Conservation (phyloP, 2,329 filamentous ascomycete genomes). For the Sporothrix globosa region DNA sequence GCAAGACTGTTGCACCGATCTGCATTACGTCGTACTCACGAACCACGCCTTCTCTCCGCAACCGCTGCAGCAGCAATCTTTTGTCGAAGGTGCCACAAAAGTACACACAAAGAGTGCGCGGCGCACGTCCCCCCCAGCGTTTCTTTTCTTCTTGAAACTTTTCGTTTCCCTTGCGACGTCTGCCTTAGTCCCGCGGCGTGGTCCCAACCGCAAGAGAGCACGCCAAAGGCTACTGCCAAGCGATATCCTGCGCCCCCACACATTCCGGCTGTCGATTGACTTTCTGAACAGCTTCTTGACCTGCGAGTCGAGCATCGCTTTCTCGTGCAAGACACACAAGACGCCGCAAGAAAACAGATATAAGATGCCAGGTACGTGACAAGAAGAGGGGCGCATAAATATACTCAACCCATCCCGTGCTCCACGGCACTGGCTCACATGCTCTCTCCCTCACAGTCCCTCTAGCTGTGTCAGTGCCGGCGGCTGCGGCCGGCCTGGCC, state of each 20-base stretch:
- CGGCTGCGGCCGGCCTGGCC: constrained; percentile 67
- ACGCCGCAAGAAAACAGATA: neutral
- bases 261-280: neutral
- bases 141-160: neutral
- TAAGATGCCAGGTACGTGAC: constrained; percentile 28
- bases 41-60: constrained; percentile 11
- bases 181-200: neutral
- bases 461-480: constrained; percentile 59
- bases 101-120: neutral
- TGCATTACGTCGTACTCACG: constrained; percentile 16
- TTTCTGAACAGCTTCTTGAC: neutral
- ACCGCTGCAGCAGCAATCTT: constrained; percentile 16
- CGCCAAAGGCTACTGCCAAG: neutral
- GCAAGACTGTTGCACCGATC: constrained; percentile 20
- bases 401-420: too few relatives aligned
- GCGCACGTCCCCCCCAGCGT: neutral
- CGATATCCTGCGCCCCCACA: neutral
- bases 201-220: constrained; percentile 8
- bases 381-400: neutral
- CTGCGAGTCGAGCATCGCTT: neutral
- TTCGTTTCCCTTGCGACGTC: neutral
- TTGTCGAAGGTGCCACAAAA: neutral
- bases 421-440: neutral
- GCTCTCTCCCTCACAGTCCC: constrained; percentile 48
- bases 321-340: constrained; percentile 16